Conservation (phyloP, 352 stramenopile species). For the Globisporangium splendens region DNA sequence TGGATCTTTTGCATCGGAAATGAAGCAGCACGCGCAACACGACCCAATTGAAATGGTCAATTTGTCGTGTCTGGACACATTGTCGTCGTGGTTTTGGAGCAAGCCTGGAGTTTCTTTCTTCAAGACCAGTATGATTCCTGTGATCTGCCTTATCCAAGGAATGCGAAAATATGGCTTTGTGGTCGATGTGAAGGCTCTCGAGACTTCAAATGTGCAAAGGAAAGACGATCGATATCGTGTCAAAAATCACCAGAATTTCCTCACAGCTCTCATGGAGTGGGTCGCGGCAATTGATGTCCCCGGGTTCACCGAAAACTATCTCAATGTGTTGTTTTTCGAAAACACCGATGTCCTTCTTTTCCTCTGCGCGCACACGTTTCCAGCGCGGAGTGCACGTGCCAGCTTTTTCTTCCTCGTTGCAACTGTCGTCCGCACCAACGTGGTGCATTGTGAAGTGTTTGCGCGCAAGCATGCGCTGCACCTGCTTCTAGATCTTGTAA, state of each 20-base stretch:
- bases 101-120: slow-evolving; percentile 21
- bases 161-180: slow-evolving; percentile 18
- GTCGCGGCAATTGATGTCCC: slow-evolving; percentile 24
- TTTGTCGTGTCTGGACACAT: slow-evolving; percentile 18
- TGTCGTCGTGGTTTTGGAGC: slow-evolving; percentile 33
- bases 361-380: slow-evolving; percentile 17
- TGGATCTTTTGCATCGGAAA: not conserved
- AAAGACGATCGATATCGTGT: too few relatives aligned
- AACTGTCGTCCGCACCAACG: slow-evolving; percentile 20
- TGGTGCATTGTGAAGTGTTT: slow-evolving; percentile 28
- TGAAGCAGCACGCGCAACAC: slow-evolving; percentile 5
- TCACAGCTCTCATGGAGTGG: slow-evolving; percentile 27
- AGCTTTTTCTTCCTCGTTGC: slow-evolving; percentile 28
- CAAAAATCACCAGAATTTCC: slow-evolving; percentile 19
- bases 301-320: slow-evolving; percentile 26
- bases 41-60: slow-evolving; percentile 4
- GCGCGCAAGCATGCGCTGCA: slow-evolving; percentile 19
- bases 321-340: slow-evolving; percentile 31
- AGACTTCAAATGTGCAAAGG: too few relatives aligned
- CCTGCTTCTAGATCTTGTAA: slow-evolving; percentile 13
- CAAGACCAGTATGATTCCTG: slow-evolving; percentile 13
- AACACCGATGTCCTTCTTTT: slow-evolving; percentile 24
- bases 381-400: slow-evolving; percentile 8
- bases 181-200: not conserved
- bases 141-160: slow-evolving; percentile 17